These are phyloP conservation scores for Gnetum montanum DNA, from an alignment of 75 land plant species.

Conservation along the genomic window DNA sequence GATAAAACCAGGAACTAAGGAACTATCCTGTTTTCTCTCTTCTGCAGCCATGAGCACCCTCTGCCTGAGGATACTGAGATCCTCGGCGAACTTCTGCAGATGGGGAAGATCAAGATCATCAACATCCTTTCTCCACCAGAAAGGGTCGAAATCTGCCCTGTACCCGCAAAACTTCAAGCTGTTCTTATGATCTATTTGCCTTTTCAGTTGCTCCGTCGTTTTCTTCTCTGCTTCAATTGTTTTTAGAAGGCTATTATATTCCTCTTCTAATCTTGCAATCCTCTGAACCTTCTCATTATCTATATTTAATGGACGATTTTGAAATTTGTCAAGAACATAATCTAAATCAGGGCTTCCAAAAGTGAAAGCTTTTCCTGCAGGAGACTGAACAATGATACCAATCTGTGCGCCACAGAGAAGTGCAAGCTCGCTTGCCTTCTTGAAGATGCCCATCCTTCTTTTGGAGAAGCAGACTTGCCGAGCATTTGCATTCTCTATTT, in stretches of 20 bases:
- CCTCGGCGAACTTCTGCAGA: not conserved
- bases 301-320: not conserved
- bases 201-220: not conserved
- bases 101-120: not conserved
- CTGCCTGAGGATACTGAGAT: not conserved
- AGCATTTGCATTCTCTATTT: slow-evolving; percentile 28
- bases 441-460: slow-evolving; percentile 28
- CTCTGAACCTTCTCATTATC: slow-evolving; percentile 1
- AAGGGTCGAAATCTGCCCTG: no score
- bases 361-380: slow-evolving; percentile 41
- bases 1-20: no score
- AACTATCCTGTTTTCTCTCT: not conserved
- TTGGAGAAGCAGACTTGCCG: slow-evolving; percentile 42
- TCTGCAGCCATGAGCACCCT: not conserved
- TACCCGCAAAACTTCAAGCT: not conserved
- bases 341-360: slow-evolving; percentile 36
- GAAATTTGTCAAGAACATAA: slow-evolving; percentile 22
- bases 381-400: slow-evolving; percentile 36
- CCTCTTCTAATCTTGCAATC: not conserved
- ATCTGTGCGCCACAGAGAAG: slow-evolving; percentile 39
- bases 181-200: not conserved
- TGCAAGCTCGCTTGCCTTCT: slow-evolving; percentile 41
- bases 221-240: slow-evolving; percentile 1
- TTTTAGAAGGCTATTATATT: not conserved
- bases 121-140: not conserved